Evolutionary conservation across 208 protist species (phyloP).

Genomic region (Leishmania amazonensis): DNA sequence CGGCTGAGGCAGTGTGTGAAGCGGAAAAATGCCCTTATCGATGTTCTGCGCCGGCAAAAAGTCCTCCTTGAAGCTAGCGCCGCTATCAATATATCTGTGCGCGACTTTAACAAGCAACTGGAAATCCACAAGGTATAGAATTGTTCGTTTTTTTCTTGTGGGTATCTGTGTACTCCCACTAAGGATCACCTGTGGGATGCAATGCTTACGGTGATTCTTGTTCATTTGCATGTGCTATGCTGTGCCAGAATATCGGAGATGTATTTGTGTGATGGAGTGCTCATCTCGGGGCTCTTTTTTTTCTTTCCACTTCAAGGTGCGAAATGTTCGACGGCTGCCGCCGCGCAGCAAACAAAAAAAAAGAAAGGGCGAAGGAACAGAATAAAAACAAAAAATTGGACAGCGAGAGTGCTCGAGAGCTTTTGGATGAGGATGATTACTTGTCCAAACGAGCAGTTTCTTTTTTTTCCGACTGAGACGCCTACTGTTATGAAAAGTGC

Average conservation of each 20-base stretch:
- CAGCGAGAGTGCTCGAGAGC: too few species aligned
- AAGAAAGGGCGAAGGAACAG: too few species aligned
- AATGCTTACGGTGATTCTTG: neutral
- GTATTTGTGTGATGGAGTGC: neutral
- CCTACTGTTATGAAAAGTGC: too few species aligned
- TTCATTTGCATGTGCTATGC: neutral
- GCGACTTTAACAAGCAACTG: conserved; percentile 51
- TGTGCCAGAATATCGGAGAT: neutral
- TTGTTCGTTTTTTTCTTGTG: neutral
- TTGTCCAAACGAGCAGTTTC: neutral
- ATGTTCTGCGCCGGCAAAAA: conserved; percentile 93
- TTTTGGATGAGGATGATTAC: neutral
- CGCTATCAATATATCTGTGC: conserved; percentile 79
- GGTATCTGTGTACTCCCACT: too few species aligned
- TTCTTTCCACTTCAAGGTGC: neutral
- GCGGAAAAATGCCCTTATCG: conserved; percentile 93
- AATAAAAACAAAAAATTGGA: too few species aligned
- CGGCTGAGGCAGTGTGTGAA: conserved; percentile 83
- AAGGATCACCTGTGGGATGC: neutral
- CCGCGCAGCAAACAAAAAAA: neutral
- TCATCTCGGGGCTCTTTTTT: neutral
- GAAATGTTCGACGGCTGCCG: neutral
- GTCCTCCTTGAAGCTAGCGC: conserved; percentile 88
- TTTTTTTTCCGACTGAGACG: neutral
- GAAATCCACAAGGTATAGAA: conserved; percentile 14